A percentile compares a stretch with the other conserved stretches of the same genome.
phyloP scores from a whole-genome alignment of 495 filamentous ascomycete species.

The Hypomontagnella monticulosa region DNA sequence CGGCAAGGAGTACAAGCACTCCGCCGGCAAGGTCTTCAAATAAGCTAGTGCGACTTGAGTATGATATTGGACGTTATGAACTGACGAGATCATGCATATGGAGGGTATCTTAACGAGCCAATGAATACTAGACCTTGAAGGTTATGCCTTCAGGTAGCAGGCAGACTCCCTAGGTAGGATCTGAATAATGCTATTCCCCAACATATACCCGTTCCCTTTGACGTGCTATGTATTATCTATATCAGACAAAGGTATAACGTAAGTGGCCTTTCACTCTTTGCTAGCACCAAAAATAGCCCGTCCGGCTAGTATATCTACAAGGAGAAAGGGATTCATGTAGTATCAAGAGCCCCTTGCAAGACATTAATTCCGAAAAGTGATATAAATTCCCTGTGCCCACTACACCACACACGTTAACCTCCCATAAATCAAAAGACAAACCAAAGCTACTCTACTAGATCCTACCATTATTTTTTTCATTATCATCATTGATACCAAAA shows the following conservation, averaged over 20 bases:
- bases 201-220: slow-evolving; percentile 16
- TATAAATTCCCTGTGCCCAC: slow-evolving; percentile 23
- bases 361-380: not conserved
- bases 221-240: not conserved
- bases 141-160: slow-evolving; percentile 22
- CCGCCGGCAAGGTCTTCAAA: slow-evolving; percentile 96
- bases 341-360: not conserved
- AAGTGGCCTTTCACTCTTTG: not conserved
- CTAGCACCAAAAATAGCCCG: slow-evolving; percentile 7
- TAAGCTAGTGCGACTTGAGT: slow-evolving; percentile 60
- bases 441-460: no score
- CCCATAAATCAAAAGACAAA: no score
- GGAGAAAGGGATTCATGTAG: not conserved
- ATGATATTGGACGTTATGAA: slow-evolving; percentile 38
- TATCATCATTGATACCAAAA: not conserved
- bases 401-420: not conserved
- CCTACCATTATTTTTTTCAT: not conserved
- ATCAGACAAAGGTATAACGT: not conserved
- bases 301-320: not conserved
- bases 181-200: slow-evolving; percentile 28
- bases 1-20: slow-evolving; percentile 81
- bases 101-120: slow-evolving; percentile 23
- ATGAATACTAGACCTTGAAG: slow-evolving; percentile 17
- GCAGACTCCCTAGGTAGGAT: slow-evolving; percentile 19
- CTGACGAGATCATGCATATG: slow-evolving; percentile 43